A percentile compares a stretch with the other conserved stretches of the same genome.
Evolutionary conservation across 2,329 filamentous ascomycete genomes (phyloP).

Genomic region (Anthostomella pinea): DNA sequence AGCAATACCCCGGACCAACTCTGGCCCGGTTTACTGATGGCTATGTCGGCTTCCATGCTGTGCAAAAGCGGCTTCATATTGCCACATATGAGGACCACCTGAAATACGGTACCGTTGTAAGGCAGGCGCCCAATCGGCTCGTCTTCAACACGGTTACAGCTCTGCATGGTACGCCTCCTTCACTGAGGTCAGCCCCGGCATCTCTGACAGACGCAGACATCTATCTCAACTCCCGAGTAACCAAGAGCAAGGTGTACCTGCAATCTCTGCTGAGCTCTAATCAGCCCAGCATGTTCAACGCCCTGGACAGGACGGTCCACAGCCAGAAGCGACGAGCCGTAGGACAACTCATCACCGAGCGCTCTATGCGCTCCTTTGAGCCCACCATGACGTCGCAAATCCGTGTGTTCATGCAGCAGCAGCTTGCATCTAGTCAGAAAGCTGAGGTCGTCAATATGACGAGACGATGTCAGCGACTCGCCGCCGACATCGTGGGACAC

Average conservation of each 20-base stretch:
- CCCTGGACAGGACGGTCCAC: constrained; percentile 11
- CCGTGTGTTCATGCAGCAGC: constrained; percentile 7
- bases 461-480: constrained; percentile 7
- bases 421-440: constrained; percentile 5
- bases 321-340: constrained; percentile 12
- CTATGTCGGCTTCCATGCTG: constrained; percentile 10
- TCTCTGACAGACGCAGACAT: constrained; percentile 10
- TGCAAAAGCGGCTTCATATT: constrained; percentile 3
- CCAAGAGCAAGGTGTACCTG: constrained; percentile 6
- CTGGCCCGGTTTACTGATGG: constrained; percentile 9
- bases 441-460: constrained; percentile 9
- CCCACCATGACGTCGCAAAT: constrained; percentile 13
- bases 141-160: constrained; percentile 14
- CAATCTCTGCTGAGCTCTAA: constrained; percentile 1
- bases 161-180: constrained; percentile 4
- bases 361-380: constrained; percentile 16
- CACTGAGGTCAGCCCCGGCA: neutral
- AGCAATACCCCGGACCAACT: constrained; percentile 9
- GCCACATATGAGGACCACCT: constrained; percentile 7
- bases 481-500: constrained; percentile 10
- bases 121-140: constrained; percentile 10
- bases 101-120: constrained; percentile 10
- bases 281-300: constrained; percentile 9
- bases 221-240: constrained; percentile 7
- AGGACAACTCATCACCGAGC: constrained; percentile 13